Evolutionary conservation across 495 filamentous ascomycete species (phyloP).

Genomic region (Penicillium coprophilum): DNA sequence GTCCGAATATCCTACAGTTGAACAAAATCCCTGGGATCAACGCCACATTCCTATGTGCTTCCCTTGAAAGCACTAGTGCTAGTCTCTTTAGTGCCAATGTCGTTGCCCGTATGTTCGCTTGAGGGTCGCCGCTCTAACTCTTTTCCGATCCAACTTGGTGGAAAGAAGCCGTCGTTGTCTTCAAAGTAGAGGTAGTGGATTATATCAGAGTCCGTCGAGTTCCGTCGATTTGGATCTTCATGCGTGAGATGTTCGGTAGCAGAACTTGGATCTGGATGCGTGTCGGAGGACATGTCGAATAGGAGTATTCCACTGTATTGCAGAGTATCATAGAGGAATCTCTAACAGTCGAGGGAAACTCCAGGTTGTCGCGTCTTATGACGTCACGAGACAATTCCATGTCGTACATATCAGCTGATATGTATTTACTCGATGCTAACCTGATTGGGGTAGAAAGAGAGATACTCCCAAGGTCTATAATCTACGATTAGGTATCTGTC

Average conservation of each 20-base stretch:
- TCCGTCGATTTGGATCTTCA: constrained; percentile 1
- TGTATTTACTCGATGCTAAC: too few species aligned
- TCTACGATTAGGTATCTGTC: too few species aligned
- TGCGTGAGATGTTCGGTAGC: background rate
- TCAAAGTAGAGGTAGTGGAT: constrained; percentile 43
- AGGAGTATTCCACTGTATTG: background rate
- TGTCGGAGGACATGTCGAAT: background rate
- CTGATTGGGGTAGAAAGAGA: background rate
- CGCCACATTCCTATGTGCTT: background rate
- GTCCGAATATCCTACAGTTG: background rate
- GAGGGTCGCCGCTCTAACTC: constrained; percentile 17
- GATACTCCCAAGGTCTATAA: too few species aligned
- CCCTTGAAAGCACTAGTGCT: background rate
- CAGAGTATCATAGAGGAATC: background rate
- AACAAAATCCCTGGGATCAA: background rate
- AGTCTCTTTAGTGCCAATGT: background rate
- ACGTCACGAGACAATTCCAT: background rate
- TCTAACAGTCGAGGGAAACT: background rate
- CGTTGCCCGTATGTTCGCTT: constrained; percentile 16
- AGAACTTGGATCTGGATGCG: background rate
- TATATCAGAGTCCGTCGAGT: constrained; percentile 17
- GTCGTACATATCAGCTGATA: too few species aligned
- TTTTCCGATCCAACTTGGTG: constrained; percentile 36
- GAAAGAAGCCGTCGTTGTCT: constrained; percentile 45
- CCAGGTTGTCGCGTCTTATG: too few species aligned